Evolutionary conservation across 225 moss, liverwort and hornwort species (phyloP), one percentile per base, ranked within the genome.

Genomic region (Polytrichum formosum): DNA sequence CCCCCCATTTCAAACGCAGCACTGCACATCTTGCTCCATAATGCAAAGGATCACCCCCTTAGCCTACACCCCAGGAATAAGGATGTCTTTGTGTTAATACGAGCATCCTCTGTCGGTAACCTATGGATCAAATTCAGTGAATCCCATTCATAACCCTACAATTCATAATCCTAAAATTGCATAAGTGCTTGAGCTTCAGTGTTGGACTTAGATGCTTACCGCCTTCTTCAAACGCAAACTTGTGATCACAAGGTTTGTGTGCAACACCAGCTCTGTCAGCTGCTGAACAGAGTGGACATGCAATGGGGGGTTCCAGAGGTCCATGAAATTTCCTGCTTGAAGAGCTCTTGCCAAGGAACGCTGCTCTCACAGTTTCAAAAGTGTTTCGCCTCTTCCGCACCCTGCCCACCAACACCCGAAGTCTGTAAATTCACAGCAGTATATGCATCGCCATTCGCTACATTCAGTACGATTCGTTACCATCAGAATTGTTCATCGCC

Each of bases 241-340:
- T 66, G 66, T 66, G 66, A 10, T 66, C 46, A 37, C 66, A 66
- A 33, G 66, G 46, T 22, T 53, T 33, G 21, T 66, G 66, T 21
- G 31, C 18, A 30, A 66, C 7, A 53, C 66, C 66, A 33, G 66
- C 66, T 66, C 35, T 31, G 53, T 66, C 66, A n/a, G 66, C 66
- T 33, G 66, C 66, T 33, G 66, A 66, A 35, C 66, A 66, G 16
- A 33, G 33, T 66, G 66, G 66, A 7, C 66, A 66, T 33, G 33
- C 18, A 66, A 66, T 33, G 33, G 66, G 66, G 16, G 66, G 66
- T 19, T 66, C 66, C 46, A 66, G 33, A 23, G 66, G 66, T 13
- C 46, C 66, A 2, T 23, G 66, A 20, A 66, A 20, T 22, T 33
- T 35, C 23, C 37, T 66, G n/a, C 66, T 35, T n/a, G 33, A 66